Evolutionary conservation across 257 asterid species (phyloP).

Genomic region (Solanum sejunctum): DNA sequence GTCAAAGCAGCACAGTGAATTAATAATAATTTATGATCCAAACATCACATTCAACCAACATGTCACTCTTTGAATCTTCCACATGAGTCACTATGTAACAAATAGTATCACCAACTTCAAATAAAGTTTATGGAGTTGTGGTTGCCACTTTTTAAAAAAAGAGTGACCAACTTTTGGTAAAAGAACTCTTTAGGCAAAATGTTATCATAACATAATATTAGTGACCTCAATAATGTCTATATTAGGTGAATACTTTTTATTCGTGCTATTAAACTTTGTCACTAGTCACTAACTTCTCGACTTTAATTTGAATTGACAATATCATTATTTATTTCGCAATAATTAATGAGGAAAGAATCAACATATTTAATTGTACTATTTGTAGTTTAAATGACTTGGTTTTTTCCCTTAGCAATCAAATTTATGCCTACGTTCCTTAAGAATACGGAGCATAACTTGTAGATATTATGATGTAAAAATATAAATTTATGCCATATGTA

Average conservation of each 20-base stretch:
- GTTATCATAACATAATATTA: not conserved
- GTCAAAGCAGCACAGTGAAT: not conserved
- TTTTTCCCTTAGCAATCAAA: too few relatives aligned
- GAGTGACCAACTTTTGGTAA: not conserved
- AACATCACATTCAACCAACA: not conserved
- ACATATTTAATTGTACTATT: too few relatives aligned
- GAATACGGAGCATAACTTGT: not conserved
- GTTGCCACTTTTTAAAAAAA: not conserved
- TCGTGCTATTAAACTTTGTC: not conserved
- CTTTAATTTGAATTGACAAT: not conserved
- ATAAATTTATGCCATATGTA: accelerated
- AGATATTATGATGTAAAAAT: not conserved
- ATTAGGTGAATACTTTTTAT: not conserved
- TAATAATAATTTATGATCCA: not conserved
- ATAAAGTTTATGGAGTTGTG: not conserved
- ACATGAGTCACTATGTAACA: not conserved
- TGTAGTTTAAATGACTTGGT: too few relatives aligned
- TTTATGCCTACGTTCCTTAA: too few relatives aligned
- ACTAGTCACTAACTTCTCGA: not conserved
- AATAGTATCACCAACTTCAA: not conserved
- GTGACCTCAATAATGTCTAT: not conserved
- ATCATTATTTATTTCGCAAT: not conserved
- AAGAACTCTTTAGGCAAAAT: not conserved
- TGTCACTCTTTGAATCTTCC: not conserved
- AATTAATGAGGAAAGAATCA: not conserved